phyloP scores from a whole-genome alignment of 805 yeast species.

The Myxozyma neotropica region DNA sequence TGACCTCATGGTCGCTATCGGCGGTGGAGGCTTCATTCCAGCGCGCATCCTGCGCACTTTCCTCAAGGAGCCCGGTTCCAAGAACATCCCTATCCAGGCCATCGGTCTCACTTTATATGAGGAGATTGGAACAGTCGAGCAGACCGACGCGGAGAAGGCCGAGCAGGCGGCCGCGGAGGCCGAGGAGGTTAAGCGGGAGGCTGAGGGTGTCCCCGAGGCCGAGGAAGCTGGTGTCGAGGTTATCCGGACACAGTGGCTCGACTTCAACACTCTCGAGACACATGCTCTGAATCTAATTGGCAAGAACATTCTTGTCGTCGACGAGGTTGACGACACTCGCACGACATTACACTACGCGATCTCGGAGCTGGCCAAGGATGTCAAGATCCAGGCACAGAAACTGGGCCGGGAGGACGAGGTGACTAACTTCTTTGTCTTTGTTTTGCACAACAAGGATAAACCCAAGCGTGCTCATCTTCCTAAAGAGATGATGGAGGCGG shows the following conservation, averaged over 20 bases:
- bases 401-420: conserved; percentile 60
- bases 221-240: conserved; percentile 72
- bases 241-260: conserved; percentile 87
- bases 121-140: conserved; percentile 59
- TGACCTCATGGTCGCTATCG: conserved; percentile 91
- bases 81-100: conserved; percentile 92
- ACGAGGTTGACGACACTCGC: conserved; percentile 91
- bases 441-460: conserved; percentile 81
- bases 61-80: conserved; percentile 81
- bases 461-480: conserved; percentile 77
- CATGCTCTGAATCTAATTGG: conserved; percentile 79
- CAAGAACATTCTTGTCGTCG: conserved; percentile 78
- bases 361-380: conserved; percentile 69
- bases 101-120: conserved; percentile 91
- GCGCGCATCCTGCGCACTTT: conserved; percentile 95
- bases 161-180: conserved; percentile 44
- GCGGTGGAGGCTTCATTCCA: conserved; percentile 96
- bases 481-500: conserved; percentile 59
- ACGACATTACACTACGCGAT: conserved; percentile 86
- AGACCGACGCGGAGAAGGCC: conserved; percentile 47
- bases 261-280: conserved; percentile 68
- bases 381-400: conserved; percentile 59
- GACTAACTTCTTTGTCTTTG: conserved; percentile 75
- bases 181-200: conserved; percentile 38
- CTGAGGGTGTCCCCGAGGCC: conserved; percentile 45